Evolutionary conservation across 1,284 basidiomycete genomes (phyloP), one percentile per base, ranked within the genome.

Genomic region (Cerrena zonata): DNA sequence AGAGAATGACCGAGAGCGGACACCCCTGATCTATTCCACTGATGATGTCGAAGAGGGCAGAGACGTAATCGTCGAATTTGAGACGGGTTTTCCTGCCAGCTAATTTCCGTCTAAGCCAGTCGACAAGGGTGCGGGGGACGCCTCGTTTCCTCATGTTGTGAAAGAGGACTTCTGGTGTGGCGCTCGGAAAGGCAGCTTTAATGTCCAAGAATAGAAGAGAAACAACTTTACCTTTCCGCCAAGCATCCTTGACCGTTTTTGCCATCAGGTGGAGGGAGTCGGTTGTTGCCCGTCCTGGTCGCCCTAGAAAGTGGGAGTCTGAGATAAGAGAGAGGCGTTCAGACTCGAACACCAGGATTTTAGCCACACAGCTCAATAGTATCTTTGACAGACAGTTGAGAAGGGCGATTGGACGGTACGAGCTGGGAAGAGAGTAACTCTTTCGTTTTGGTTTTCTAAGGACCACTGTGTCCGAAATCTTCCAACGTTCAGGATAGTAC

Each of bases 381-480:
- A 70, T 52, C 45, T 74, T 75, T 2, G 63, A 62, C 15, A 72
- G 57, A 5, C 63, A 67, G 49, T 67, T 60, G 0, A 69, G 58
- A 1, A 77, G 68, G 0, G 67, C 67, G 0, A 77, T 73, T 0
- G 74, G 74, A 0, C 70, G 56, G 51, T 69, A 75, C 0, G 73
- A 58, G 18, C 65, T 66, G 0, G 71, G 54, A 0, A 59, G 41
- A 0, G 57, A 53, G 57, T 77, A 76, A 53, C 67, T 61, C 0
- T 62, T 23, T 24, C 67, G 66, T 0, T 68, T 68, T 2, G 69
- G 71, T 52, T 78, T 77, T 12, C 62, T 51, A 0, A 77, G 52
- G 0, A 73, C 69, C 0, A 70, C 56, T 1, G 69, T 73, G 10
- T 53, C 54, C 2, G 61, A 67, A 0, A 53, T 25, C 19, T 60